Evolutionary conservation across 2,329 filamentous ascomycete genomes (phyloP).

Genomic region (Fusarium pininemorale): DNA sequence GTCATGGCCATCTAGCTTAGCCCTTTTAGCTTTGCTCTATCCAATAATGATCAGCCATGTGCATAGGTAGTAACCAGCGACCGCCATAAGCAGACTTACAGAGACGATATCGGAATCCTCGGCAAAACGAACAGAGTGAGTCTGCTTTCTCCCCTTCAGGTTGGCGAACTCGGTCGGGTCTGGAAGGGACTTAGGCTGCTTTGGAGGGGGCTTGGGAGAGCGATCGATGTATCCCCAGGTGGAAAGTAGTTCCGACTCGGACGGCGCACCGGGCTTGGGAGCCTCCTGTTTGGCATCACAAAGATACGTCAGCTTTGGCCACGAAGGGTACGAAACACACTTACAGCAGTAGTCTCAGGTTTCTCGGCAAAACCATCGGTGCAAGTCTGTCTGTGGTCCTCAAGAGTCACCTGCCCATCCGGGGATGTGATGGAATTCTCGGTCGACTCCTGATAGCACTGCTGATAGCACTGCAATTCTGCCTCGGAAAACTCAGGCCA

Average conservation of each 20-base stretch:
- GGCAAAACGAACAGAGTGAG: neutral
- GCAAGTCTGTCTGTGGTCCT: accelerated
- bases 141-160: neutral
- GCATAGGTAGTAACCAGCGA: neutral
- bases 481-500: neutral
- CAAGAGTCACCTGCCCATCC: neutral
- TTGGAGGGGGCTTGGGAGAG: neutral
- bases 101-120: neutral
- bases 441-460: neutral
- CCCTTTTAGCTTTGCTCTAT: neutral
- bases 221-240: neutral
- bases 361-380: accelerated
- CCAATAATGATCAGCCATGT: neutral
- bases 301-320: neutral
- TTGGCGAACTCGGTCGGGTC: neutral
- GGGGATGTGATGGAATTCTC: neutral
- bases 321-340: neutral
- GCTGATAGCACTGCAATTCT: neutral
- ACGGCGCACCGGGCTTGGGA: neutral
- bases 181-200: neutral
- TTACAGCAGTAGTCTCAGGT: neutral
- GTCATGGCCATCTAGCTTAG: neutral
- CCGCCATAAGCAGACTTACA: neutral
- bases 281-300: neutral
- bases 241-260: neutral